Base-by-base conservation (phyloP, 495 filamentous ascomycete genomes). In the Podospora tetraspora region DNA sequence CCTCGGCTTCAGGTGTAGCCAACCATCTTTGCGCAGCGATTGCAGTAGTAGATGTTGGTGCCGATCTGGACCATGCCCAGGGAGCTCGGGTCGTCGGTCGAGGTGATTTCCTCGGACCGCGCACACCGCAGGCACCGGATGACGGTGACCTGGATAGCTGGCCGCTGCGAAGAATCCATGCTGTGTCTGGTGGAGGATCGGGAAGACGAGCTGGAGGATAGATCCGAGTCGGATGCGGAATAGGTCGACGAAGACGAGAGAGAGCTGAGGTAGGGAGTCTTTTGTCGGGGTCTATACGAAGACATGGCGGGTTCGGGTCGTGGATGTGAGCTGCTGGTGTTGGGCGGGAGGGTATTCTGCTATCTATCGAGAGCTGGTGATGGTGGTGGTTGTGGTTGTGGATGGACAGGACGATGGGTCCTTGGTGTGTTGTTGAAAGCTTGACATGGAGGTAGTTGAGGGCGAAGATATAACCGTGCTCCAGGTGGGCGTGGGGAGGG, bases 21-120 rank as follows among this genome's bases (percentile, higher is more conserved):
- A 27, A 91, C 88, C 74, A 90, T 87, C 63, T 84, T 84, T 22
- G 90, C 90, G 76, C 90, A 93, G 30, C 89, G 86, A 64, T 83
- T 86, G 79, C 90, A 93, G 75, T 93, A 93, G 77, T 92, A 93
- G 63, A 90, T 88, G 72, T 92, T 92, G 80, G 89, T 89, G 29
- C 89, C 89, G 70, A 92, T 89, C 62, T 86, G 85, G 8, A 93
- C 86, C 75, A 88, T 89, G 21, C 86, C 87, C 32, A 75, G 75
- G 10, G 83, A 76, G 57, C 70, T 80, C 23, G 79, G 80, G 74
- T 87, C 83, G 71, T 86, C 85, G n/a, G 81, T 83, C 58, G 82
- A 81, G 22, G 83, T 83, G 22, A 81, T 79, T 75, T 87, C 85
- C 57, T 84, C 84, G 62, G 80, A 79, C 19, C 83, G 83, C 12